Evolutionary conservation across 169 alveolate genomes (phyloP), one percentile per base, ranked within the genome.

Genomic region (Cryptosporidium felis): DNA sequence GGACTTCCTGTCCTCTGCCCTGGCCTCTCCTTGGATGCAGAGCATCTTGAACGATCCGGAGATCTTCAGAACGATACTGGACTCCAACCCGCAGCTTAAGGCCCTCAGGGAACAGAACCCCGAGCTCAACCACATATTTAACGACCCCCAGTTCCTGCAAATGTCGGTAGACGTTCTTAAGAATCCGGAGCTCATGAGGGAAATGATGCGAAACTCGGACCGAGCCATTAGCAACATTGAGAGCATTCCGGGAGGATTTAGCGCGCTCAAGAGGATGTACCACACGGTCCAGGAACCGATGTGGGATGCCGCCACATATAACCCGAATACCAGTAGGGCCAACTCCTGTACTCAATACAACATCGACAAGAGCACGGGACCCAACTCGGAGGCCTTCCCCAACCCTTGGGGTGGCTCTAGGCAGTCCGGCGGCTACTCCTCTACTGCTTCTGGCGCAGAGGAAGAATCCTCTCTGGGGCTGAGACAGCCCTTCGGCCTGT

Each of bases 161-260:
- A 44, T 74, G 85, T 58, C 88, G 1, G 45, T 88, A 40, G 92
- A 90, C 16, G 85, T 62, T 47, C 23, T 89, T 28, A 47, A 88
- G 60, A 90, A 90, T 47, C 93, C 93, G 26, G 80, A 88, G 32
- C 80, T 90, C 23, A 60, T 89, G 91, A 65, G 90, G 6, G 93
- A 90, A 67, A 89, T 90, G 92, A 90, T 88, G 74, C 34, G 93
- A 14, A 90, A 80, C 67, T 82, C 92, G 4, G 93, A 90, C 80
- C 60, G 93, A 41, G 93, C 93, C 9, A 79, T 90, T 26, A 80
- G 88, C 56, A 90, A 90, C 81, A 90, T 90, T 18, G 92, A 89
- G 62, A 91, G 92, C 21, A 46, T 89, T 12, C 93, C 93, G 1
- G 93, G 93, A 45, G 93, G 93, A 30, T 90, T 90, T 59, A 89